phyloP scores from a whole-genome alignment of 164 flowering plant genomes.

The Saururus chinensis region DNA sequence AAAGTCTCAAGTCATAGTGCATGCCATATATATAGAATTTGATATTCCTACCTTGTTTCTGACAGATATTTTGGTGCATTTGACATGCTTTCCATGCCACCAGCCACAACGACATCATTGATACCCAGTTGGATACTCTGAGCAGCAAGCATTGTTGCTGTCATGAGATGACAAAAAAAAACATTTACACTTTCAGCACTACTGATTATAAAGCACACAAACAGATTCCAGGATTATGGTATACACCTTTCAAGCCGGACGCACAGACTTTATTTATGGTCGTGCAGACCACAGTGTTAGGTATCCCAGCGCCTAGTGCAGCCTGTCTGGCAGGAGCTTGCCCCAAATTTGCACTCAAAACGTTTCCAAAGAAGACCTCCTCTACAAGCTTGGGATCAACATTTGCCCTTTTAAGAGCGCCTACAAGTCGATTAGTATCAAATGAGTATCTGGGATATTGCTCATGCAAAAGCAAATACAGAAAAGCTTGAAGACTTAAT shows the following conservation, averaged over 20 bases:
- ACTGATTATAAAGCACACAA: background rate
- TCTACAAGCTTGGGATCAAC: constrained; percentile 77
- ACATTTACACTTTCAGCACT: background rate
- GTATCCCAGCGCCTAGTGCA: constrained; percentile 89
- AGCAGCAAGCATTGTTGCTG: constrained; percentile 78
- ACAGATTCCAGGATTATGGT: background rate
- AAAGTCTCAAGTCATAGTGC: background rate
- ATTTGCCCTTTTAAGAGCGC: constrained; percentile 79
- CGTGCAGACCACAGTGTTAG: constrained; percentile 76
- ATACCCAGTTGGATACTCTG: constrained; percentile 59
- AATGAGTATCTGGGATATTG: too few species aligned
- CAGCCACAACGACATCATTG: constrained; percentile 72
- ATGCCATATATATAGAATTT: too few species aligned
- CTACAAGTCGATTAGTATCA: constrained; percentile 16
- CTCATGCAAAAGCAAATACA: background rate
- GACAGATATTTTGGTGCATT: constrained; percentile 68
- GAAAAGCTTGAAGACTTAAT: background rate
- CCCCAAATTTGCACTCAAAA: constrained; percentile 90
- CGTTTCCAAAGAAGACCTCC: constrained; percentile 97
- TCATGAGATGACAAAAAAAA: constrained; percentile 1
- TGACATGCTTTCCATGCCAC: constrained; percentile 95
- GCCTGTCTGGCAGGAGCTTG: constrained; percentile 99
- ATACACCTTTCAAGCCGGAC: constrained; percentile 84
- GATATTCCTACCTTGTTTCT: constrained; percentile 25
- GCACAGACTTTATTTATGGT: constrained; percentile 89